Conservation (phyloP, 352 stramenopile genomes). For the Phytophthora meadii region DNA sequence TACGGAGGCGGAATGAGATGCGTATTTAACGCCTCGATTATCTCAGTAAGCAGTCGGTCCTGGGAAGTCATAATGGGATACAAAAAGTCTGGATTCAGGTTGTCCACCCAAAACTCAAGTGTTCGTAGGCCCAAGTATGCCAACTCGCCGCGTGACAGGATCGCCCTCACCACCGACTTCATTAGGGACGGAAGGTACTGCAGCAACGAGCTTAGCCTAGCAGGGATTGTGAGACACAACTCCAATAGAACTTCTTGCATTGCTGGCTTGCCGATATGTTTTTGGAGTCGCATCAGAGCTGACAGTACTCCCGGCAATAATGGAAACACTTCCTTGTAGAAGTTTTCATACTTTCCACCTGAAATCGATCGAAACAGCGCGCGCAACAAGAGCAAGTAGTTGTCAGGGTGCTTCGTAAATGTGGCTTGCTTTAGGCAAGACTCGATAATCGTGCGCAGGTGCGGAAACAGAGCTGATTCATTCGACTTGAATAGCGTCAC, state of each 20-base stretch:
- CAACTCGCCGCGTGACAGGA: slow-evolving; percentile 95
- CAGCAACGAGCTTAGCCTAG: slow-evolving; percentile 94
- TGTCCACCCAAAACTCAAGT: slow-evolving; percentile 99
- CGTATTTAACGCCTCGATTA: slow-evolving; percentile 96
- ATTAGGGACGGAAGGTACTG: slow-evolving; percentile 97
- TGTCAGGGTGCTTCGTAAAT: slow-evolving; percentile 92
- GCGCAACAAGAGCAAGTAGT: slow-evolving; percentile 95
- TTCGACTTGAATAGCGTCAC: slow-evolving; percentile 97
- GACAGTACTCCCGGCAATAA: slow-evolving; percentile 94
- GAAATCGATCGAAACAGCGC: slow-evolving; percentile 97
- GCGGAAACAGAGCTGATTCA: slow-evolving; percentile 93
- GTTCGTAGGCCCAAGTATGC: slow-evolving; percentile 95
- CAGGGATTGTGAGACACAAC: slow-evolving; percentile 96
- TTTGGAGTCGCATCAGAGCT: slow-evolving; percentile 94
- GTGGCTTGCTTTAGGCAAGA: slow-evolving; percentile 93
- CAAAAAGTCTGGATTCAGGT: slow-evolving; percentile 97
- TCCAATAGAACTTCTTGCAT: slow-evolving; percentile 95
- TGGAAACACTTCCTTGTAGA: slow-evolving; percentile 97
- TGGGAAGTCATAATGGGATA: slow-evolving; percentile 94
- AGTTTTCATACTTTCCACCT: slow-evolving; percentile 98
- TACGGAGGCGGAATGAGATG: slow-evolving; percentile 97
- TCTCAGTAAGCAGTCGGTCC: slow-evolving; percentile 90
- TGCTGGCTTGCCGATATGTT: slow-evolving; percentile 80
- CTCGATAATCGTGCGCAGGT: slow-evolving; percentile 94
- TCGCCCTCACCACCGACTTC: slow-evolving; percentile 94